Evolutionary conservation across 805 yeast species (phyloP).

Genomic region (Cyberlindnera sargentensis): DNA sequence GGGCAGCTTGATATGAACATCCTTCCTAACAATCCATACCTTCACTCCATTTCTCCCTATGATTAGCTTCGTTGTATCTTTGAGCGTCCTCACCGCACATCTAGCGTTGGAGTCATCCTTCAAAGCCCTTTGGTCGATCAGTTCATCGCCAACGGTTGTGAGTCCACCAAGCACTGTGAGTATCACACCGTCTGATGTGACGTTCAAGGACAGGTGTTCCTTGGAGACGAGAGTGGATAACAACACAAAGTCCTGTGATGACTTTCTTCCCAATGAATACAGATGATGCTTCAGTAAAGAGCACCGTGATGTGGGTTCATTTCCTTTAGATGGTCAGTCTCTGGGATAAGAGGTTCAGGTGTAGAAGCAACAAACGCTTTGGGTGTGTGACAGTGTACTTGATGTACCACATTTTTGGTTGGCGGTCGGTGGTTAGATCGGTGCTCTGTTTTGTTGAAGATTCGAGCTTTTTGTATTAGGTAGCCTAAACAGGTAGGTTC

Average conservation of each 20-base stretch:
- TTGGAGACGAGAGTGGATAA: neutral
- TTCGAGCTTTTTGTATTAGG: too few species aligned
- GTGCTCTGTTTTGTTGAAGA: too few species aligned
- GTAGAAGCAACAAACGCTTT: neutral
- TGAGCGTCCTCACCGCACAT: neutral
- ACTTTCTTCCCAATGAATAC: neutral
- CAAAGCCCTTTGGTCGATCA: neutral
- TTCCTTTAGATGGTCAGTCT: neutral
- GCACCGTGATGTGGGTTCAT: neutral
- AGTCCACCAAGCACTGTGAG: neutral
- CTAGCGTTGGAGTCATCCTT: neutral
- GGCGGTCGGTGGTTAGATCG: too few species aligned
- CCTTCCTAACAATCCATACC: neutral
- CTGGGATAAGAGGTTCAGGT: neutral
- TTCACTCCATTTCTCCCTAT: neutral
- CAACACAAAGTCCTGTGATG: neutral
- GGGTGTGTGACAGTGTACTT: neutral
- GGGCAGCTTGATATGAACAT: neutral
- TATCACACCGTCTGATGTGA: neutral
- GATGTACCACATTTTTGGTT: slow-evolving; percentile 2
- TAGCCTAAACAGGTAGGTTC: too few species aligned
- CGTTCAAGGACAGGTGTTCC: slow-evolving; percentile 1
- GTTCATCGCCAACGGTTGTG: neutral
- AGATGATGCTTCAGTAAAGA: neutral
- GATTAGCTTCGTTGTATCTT: neutral